phyloP scores from a whole-genome alignment of 2,329 filamentous ascomycete genomes.

The Xylariaceae sp. region DNA sequence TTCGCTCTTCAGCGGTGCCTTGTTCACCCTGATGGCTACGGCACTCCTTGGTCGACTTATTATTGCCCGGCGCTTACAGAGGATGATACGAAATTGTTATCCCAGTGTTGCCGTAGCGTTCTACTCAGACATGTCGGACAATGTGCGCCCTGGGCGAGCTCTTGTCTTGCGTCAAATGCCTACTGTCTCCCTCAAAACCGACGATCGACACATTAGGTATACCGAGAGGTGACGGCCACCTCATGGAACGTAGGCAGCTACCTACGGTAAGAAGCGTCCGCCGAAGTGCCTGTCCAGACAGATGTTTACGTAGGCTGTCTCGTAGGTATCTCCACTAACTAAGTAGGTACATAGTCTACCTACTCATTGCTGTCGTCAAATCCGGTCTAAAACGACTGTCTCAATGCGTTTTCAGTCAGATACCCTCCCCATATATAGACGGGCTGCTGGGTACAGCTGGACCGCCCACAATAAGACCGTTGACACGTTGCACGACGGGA shows the following conservation, averaged over 20 bases:
- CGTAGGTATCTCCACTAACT: background rate
- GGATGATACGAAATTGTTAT: conserved; percentile 7
- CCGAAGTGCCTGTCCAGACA: background rate
- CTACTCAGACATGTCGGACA: conserved; percentile 17
- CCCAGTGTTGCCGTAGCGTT: conserved; percentile 8
- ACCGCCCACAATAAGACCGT: conserved; percentile 23
- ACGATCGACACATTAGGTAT: conserved; percentile 3
- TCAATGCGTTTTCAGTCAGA: conserved; percentile 11
- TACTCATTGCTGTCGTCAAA: conserved; percentile 1
- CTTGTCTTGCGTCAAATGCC: conserved; percentile 6
- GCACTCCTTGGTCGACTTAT: conserved; percentile 8
- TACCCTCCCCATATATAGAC: conserved; percentile 10
- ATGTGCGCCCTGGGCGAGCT: conserved; percentile 3
- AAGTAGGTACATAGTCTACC: background rate
- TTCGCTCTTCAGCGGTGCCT: conserved; percentile 8
- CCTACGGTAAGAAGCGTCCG: background rate
- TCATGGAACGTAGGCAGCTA: background rate
- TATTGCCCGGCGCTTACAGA: conserved; percentile 14
- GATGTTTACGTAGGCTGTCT: background rate
- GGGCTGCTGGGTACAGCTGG: background rate
- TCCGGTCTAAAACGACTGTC: conserved; percentile 4
- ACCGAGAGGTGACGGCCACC: background rate
- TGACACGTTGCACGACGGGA: conserved; percentile 29
- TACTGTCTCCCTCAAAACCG: conserved; percentile 4
- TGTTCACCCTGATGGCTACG: conserved; percentile 12